Evolutionary conservation across 768 basidiomycete species (phyloP), one percentile per base, ranked within the genome.

Genomic region (Trametes cinnabarina): DNA sequence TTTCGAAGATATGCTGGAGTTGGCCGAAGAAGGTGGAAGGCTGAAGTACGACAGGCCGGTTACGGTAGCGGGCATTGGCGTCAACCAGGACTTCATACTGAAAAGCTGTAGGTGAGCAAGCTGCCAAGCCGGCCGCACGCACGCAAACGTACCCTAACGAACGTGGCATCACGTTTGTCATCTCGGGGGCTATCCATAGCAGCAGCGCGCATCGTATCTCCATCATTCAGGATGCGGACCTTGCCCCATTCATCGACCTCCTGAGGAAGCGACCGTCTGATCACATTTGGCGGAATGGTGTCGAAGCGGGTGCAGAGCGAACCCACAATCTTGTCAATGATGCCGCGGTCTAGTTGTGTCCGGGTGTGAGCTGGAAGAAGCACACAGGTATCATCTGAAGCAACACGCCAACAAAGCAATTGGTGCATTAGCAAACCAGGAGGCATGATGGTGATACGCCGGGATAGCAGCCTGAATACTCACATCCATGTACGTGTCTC

Each of bases 21-120:
- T 73, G 71, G 1, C 76, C 75, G 60, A 64, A 77, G 58, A 69
- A 74, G 17, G 66, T 62, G n/a, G 42, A 22, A 5, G 32, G 14
- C 26, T 57, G 47, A n/a, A 54, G 49, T 5, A 39, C 46, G 6
- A 39, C n/a, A 1, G 46, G 50, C 7, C 48, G 47, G 4, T 60
- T 52, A 17, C 39, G 55, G n/a, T 60, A 41, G 12, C 51, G 54
- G 2, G 68, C 66, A 52, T 70, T 58, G 25, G 32, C 53, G 57
- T 77, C 75, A 17, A 74, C 64, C 37, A 68, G 57, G 17, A 69
- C 35, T 41, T 73, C 67, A 59, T 75, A 75, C 75, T 75, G 30
- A 32, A 32, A n/a, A 32, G 34, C 6, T 12, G 17, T 22, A 40
- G 17, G 37, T 32, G 11, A 32, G 30, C 30, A n/a, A 6, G 30